Conservation (phyloP, 148 eudicot species). For the Suaeda aralocaspica region DNA sequence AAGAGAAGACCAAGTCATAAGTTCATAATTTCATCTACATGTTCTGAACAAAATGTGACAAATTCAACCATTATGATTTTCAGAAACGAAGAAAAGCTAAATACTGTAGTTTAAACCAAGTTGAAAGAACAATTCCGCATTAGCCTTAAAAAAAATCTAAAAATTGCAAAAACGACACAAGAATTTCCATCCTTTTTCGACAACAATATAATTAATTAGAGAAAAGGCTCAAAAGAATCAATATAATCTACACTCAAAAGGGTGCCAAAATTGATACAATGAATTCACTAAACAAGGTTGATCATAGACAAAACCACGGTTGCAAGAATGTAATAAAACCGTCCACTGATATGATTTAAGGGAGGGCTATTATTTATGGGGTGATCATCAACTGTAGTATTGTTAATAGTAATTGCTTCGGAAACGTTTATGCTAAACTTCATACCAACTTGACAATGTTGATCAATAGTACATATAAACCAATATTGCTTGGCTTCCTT, state of each 20-base stretch:
- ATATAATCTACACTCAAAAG: neutral
- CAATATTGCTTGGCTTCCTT: constrained; percentile 38
- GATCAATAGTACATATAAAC: constrained; percentile 38
- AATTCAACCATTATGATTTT: neutral
- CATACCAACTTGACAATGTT: constrained; percentile 46
- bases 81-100: neutral
- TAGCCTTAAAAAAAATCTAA: neutral
- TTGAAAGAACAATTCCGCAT: constrained; percentile 8
- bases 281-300: constrained; percentile 5
- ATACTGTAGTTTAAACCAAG: constrained; percentile 5
- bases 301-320: constrained; percentile 16
- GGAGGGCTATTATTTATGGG: neutral
- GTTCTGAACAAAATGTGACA: neutral
- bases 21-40: neutral
- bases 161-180: neutral
- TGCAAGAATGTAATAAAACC: constrained; percentile 11
- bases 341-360: neutral
- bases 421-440: constrained; percentile 31
- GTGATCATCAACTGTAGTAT: neutral
- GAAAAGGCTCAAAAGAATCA: neutral
- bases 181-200: too few relatives aligned
- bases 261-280: neutral
- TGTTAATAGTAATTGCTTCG: neutral
- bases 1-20: neutral
- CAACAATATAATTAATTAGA: neutral